Percentiles rank a stretch among this genome's conserved stretches.
phyloP scores from a whole-genome alignment of 352 stramenopile species.

The Blastocystis hominis region DNA sequence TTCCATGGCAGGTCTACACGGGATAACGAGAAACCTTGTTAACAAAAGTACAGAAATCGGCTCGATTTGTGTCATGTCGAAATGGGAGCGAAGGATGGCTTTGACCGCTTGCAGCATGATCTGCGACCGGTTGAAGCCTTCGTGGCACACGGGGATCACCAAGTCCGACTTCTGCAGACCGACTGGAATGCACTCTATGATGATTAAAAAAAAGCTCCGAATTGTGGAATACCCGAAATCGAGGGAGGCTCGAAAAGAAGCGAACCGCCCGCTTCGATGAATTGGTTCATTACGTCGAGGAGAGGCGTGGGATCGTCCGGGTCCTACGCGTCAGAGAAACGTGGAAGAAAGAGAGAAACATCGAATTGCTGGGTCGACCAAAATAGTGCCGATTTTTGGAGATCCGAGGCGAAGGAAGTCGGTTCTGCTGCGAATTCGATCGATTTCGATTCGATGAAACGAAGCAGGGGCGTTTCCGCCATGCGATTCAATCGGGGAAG shows the following conservation, averaged over 20 bases:
- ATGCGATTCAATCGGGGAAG: not conserved
- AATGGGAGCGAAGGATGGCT: not conserved
- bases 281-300: not conserved
- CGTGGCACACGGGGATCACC: not conserved
- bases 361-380: not conserved
- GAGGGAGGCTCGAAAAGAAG: not conserved
- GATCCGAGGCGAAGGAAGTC: too few species aligned
- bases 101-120: not conserved
- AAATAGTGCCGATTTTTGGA: not conserved
- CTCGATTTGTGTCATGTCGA: not conserved
- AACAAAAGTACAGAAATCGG: not conserved
- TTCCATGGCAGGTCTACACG: slow-evolving; percentile 2
- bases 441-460: not conserved
- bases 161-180: not conserved
- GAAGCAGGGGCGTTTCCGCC: not conserved
- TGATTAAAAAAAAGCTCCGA: not conserved
- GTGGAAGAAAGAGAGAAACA: not conserved
- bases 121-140: slow-evolving; percentile 27
- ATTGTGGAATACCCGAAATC: not conserved
- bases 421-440: not conserved
- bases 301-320: not conserved
- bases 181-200: not conserved
- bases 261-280: not conserved
- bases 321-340: too few species aligned
- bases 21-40: not conserved